Percentiles rank a stretch among this genome's conserved stretches.
phyloP scores from a whole-genome alignment of 2,329 filamentous ascomycete species.

The Pseudogymnoascus sp. region DNA sequence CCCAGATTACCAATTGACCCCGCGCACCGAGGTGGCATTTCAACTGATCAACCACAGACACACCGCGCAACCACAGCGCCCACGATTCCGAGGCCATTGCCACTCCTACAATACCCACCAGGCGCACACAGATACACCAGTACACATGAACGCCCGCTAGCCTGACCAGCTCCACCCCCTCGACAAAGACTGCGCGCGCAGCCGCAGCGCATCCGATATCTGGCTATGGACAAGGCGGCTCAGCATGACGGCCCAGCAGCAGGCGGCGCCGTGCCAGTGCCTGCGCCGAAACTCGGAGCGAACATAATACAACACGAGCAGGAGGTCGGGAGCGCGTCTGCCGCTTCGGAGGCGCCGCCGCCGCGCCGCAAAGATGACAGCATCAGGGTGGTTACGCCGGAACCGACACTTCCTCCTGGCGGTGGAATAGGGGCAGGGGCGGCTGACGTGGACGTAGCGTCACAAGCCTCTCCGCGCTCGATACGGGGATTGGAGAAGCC shows the following conservation, averaged over 20 bases:
- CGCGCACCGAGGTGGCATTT: constrained; percentile 3
- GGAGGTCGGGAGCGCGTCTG: constrained; percentile 26
- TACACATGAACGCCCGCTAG: constrained; percentile 4
- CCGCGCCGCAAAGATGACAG: constrained; percentile 48
- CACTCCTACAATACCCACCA: not conserved
- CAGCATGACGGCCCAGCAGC: constrained; percentile 25
- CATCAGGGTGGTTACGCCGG: not conserved
- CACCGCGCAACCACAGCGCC: not conserved
- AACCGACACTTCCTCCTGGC: not conserved
- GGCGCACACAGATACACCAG: constrained; percentile 5
- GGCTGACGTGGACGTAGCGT: constrained; percentile 22
- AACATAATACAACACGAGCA: not conserved
- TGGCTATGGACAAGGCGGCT: not conserved
- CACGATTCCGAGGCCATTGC: not conserved
- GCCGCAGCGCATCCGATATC: constrained; percentile 4
- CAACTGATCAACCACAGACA: not conserved
- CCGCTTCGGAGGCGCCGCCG: constrained; percentile 49
- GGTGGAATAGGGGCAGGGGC: constrained; percentile 3
- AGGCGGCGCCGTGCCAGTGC: constrained; percentile 21
- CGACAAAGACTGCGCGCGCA: constrained; percentile 3
- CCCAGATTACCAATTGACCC: constrained; percentile 3
- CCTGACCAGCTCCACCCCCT: not conserved
- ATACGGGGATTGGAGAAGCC: constrained; percentile 36
- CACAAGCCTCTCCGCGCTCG: constrained; percentile 40
- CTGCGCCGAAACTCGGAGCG: not conserved